Evolutionary conservation across 495 filamentous ascomycete species (phyloP), one percentile per base, ranked within the genome.

Genomic region (Aspergillus carlsbadensis): DNA sequence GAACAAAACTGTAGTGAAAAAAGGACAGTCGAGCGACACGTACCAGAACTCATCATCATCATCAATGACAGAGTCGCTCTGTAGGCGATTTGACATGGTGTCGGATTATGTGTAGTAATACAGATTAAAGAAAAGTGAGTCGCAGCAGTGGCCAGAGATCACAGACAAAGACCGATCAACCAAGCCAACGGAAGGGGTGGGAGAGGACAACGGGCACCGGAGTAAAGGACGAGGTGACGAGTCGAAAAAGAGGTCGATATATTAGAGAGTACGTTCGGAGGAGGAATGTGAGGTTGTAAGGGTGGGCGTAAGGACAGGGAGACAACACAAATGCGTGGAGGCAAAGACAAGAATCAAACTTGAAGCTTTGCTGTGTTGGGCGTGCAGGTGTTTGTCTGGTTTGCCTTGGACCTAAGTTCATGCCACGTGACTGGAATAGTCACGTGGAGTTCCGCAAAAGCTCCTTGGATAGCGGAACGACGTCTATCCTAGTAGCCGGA

Each of bases 61-160:
- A 64, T 99, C 95, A 71, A 98, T 91, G 80, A 96, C 95, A 64
- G 87, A 90, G 70, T 99, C 95, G 74, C 96, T 92, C 62, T 90
- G 88, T 72, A 82, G 73, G 62, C 79, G 78, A 70, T 65, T 75
- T 40, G 77, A 81, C 87, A 92, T 81, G 71, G 68, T 73, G 59
- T 62, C 54, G 53, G 47, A 56, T 39, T 26, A 41, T 64, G 66
- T 59, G 35, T 15, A 35, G 46, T 35, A 55, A 44, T 62, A 63
- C 33, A 54, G 57, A 64, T 61, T 54, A 65, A 56, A 58, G 53
- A 61, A 39, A 59, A 58, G 57, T 46, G 39, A 42, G 31, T 56
- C 15, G 31, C 42, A 56, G 41, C 42, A 5, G 55, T 61, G 60
- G 61, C 59, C 59, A 48, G n/a, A n/a, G n/a, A n/a, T n/a, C n/a